Evolutionary conservation across 768 basidiomycete species (phyloP).

Genomic region (Postia placenta): DNA sequence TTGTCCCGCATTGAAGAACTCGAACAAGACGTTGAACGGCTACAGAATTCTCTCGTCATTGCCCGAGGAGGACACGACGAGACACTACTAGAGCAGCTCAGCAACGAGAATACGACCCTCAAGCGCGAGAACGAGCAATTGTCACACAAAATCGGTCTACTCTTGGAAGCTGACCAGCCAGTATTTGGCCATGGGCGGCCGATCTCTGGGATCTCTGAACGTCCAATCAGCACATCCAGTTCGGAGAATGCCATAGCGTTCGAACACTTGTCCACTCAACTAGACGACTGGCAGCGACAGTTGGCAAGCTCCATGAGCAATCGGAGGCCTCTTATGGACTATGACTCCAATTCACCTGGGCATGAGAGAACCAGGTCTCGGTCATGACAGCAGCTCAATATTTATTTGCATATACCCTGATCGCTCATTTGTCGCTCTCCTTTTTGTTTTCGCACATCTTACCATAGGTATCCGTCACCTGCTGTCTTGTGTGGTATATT

Average conservation of each 20-base stretch:
- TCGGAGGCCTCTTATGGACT: slow-evolving; percentile 66
- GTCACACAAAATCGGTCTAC: slow-evolving; percentile 84
- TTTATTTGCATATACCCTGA: slow-evolving; percentile 42
- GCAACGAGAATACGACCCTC: slow-evolving; percentile 72
- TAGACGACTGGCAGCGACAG: slow-evolving; percentile 85
- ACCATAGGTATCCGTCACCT: slow-evolving; percentile 30
- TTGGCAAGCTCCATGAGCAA: slow-evolving; percentile 74
- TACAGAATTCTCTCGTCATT: slow-evolving; percentile 66
- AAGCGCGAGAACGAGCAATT: slow-evolving; percentile 85
- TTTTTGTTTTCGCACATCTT: slow-evolving; percentile 34
- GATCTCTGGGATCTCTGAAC: slow-evolving; percentile 50
- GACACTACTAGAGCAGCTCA: slow-evolving; percentile 73
- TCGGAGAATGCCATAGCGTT: slow-evolving; percentile 76
- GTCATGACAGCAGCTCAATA: slow-evolving; percentile 30
- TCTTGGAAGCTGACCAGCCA: slow-evolving; percentile 82
- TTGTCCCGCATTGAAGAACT: slow-evolving; percentile 72
- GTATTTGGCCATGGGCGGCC: slow-evolving; percentile 56
- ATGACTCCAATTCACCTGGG: slow-evolving; percentile 50
- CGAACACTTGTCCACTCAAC: slow-evolving; percentile 71
- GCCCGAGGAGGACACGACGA: slow-evolving; percentile 75
- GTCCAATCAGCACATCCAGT: slow-evolving; percentile 70
- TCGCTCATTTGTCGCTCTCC: slow-evolving; percentile 37
- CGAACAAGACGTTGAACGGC: slow-evolving; percentile 70
- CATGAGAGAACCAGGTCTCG: slow-evolving; percentile 59
- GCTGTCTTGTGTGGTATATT: slow-evolving; percentile 28